These are phyloP conservation scores for Podaxis pistillaris DNA, from an alignment of 768 basidiomycete genomes.

Conservation along the genomic window DNA sequence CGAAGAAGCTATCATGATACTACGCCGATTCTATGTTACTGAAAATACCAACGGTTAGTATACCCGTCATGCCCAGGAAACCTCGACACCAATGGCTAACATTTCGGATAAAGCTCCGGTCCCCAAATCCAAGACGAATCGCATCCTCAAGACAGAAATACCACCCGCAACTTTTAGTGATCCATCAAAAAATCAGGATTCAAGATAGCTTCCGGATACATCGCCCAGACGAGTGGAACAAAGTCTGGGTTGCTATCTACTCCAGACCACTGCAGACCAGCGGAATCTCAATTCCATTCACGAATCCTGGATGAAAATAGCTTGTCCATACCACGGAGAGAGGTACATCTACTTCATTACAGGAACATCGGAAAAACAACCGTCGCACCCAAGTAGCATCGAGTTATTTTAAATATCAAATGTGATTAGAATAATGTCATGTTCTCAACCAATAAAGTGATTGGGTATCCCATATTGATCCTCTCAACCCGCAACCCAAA, in stretches of 20 bases:
- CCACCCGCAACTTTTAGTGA: slow-evolving; percentile 21
- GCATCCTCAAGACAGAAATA: slow-evolving; percentile 85
- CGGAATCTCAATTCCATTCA: background rate
- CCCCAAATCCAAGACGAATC: slow-evolving; percentile 84
- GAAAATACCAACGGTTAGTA: slow-evolving; percentile 84
- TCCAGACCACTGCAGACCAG: background rate
- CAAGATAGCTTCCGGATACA: background rate
- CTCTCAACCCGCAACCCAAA: background rate
- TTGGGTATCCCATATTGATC: background rate
- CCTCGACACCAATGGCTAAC: slow-evolving; percentile 5
- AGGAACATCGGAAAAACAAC: background rate
- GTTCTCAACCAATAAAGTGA: background rate
- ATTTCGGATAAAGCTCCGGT: slow-evolving; percentile 62
- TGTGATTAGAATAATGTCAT: background rate
- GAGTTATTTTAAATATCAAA: background rate
- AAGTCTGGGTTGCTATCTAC: background rate
- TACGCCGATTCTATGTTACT: slow-evolving; percentile 88
- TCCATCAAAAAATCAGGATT: background rate
- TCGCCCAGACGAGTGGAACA: background rate
- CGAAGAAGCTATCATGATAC: slow-evolving; percentile 83
- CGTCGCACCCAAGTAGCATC: background rate
- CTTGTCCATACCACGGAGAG: background rate
- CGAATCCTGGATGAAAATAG: background rate
- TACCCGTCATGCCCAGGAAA: slow-evolving; percentile 9
- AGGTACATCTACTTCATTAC: background rate